Percentiles rank a stretch among this genome's conserved stretches.
Evolutionary conservation across 202 grass and related monocot genomes (phyloP).

Genomic region (Zizania palustris): DNA sequence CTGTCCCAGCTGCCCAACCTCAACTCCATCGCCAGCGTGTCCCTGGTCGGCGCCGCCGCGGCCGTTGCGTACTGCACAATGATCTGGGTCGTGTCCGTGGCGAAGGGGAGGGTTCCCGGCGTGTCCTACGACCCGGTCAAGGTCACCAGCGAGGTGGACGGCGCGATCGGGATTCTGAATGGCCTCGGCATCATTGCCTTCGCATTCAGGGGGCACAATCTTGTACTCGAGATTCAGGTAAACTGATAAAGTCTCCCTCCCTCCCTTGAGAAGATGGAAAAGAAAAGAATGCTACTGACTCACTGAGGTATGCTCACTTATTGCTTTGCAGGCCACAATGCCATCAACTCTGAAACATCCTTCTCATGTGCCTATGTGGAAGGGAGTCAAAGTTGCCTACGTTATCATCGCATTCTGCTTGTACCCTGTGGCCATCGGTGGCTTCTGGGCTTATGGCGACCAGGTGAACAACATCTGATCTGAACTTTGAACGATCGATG

Average conservation of each 20-base stretch:
- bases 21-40: constrained; percentile 91
- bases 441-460: constrained; percentile 95
- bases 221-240: constrained; percentile 92
- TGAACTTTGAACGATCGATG: not conserved
- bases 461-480: constrained; percentile 33
- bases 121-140: constrained; percentile 68
- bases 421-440: constrained; percentile 76
- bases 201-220: constrained; percentile 93
- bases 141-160: constrained; percentile 49
- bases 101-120: constrained; percentile 57
- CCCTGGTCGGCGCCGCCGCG: constrained; percentile 64
- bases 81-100: constrained; percentile 82
- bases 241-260: constrained; percentile 46
- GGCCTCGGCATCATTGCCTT: constrained; percentile 97
- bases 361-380: constrained; percentile 93
- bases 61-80: constrained; percentile 83
- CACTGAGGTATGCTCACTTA: not conserved
- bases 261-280: constrained; percentile 1
- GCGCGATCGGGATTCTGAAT: constrained; percentile 54
- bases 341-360: constrained; percentile 89
- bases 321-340: constrained; percentile 74
- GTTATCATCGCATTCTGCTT: constrained; percentile 64
- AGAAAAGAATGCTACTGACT: not conserved
- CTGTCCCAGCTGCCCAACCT: constrained; percentile 96
- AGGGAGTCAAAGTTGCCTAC: constrained; percentile 83